Evolutionary conservation across 495 filamentous ascomycete genomes (phyloP), one percentile per base, ranked within the genome.

Genomic region (Aspergillus mulundensis): DNA sequence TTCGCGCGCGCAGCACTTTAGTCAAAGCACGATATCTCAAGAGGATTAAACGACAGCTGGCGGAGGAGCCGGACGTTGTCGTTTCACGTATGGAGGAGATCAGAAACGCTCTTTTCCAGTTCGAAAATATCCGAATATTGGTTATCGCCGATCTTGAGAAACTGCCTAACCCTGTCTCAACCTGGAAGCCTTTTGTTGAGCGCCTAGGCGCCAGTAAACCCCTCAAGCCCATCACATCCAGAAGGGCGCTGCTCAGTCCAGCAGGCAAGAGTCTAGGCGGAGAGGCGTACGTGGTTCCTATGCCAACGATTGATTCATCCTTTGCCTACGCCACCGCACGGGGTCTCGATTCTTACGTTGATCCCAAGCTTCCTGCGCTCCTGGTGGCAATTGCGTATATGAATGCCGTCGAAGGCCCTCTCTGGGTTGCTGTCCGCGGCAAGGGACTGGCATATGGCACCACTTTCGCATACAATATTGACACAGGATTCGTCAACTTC

Each of bases 221-320:
- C 49, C 72, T 88, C 12, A 70, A 72, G n/a, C 81, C 85, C 5
- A 74, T 90, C 42, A 84, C 86, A 38, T 66, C 74, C 45, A 76
- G 82, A 7, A 74, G 77, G 44, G 74, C 81, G 16, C 78, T 88
- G 30, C 82, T 96, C 19, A 93, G 81, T 58, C 74, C 82, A 12
- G 82, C 86, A 34, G 94, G 91, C 7, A 75, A 78, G 38, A 81
- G 79, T 7, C 85, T 92, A 14, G 93, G 93, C 15, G 76, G 81
- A 34, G 72, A 86, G 45, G 84, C 87, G 8, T 88, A 88, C 56
- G 78, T 99, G 45, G 82, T 99, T 20, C 92, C 93, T 15, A 89
- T 99, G 82, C 83, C 88, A 1, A 89, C 92, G 6, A 87, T 96
- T 51, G 94, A 99, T 74, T 92, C 87, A n/a, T 95, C 90, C 3